phyloP scores from a whole-genome alignment of 306 rosid genomes.

The Rosa lucieae region DNA sequence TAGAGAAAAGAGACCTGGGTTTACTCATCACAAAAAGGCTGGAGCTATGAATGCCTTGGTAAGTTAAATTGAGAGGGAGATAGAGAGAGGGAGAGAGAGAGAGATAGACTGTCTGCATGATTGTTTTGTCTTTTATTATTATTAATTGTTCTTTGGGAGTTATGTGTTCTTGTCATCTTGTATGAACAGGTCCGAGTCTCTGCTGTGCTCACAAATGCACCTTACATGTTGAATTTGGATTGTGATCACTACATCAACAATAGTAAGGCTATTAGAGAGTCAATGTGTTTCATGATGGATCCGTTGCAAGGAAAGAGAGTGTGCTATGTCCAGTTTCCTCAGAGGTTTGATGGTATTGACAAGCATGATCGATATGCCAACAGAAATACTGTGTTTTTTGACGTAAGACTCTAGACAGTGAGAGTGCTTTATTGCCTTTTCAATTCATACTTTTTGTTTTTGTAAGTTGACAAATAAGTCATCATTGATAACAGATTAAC shows the following conservation, averaged over 20 bases:
- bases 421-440: slow-evolving; percentile 1
- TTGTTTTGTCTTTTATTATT: not conserved
- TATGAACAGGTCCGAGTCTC: slow-evolving; percentile 64
- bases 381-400: slow-evolving; percentile 47
- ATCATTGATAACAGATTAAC: slow-evolving; percentile 43
- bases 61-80: slow-evolving; percentile 17
- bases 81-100: not conserved
- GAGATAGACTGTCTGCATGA: not conserved
- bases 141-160: not conserved
- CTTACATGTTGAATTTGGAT: slow-evolving; percentile 68
- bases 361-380: slow-evolving; percentile 37
- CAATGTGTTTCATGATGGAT: slow-evolving; percentile 91
- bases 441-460: slow-evolving; percentile 4
- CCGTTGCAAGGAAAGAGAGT: slow-evolving; percentile 52
- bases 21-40: slow-evolving; percentile 62
- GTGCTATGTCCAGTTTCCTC: slow-evolving; percentile 67
- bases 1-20: slow-evolving; percentile 66
- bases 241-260: slow-evolving; percentile 62
- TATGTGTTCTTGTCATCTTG: not conserved
- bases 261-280: slow-evolving; percentile 62
- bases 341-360: slow-evolving; percentile 45
- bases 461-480: not conserved
- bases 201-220: slow-evolving; percentile 64
- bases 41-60: slow-evolving; percentile 77
- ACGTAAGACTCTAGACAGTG: slow-evolving; percentile 38